A percentile compares a stretch with the other conserved stretches of the same genome.
Conservation (phyloP, 2,329 filamentous ascomycete species). For the Furcasterigmium sp. region DNA sequence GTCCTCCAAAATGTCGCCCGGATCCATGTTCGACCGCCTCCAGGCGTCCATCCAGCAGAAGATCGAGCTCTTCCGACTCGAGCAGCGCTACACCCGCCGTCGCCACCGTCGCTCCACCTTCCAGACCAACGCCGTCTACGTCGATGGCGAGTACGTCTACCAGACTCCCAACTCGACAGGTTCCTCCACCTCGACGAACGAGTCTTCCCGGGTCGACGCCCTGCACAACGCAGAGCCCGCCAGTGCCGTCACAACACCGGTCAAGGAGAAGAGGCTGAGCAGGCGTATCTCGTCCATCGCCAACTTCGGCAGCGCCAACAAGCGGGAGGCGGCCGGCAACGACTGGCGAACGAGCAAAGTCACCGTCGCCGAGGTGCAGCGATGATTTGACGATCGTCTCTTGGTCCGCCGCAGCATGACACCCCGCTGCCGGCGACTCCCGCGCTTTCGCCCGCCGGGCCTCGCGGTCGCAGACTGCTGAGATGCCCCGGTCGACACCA, state of each 20-base stretch:
- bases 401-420: constrained; percentile 56
- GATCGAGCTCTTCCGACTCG: constrained; percentile 88
- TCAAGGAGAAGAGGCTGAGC: constrained; percentile 43
- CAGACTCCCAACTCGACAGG: constrained; percentile 55
- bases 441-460: not conserved
- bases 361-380: constrained; percentile 14
- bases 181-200: constrained; percentile 38
- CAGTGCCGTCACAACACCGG: constrained; percentile 18
- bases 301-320: constrained; percentile 40
- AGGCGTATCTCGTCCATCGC: constrained; percentile 49
- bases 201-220: constrained; percentile 24
- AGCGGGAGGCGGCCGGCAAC: constrained; percentile 25
- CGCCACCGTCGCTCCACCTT: constrained; percentile 84
- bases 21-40: constrained; percentile 46
- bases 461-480: not conserved
- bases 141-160: constrained; percentile 94
- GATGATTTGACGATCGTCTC: constrained; percentile 5
- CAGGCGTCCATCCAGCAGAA: constrained; percentile 48
- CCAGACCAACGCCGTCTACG: constrained; percentile 82
- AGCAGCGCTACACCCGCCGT: constrained; percentile 89
- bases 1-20: constrained; percentile 14
- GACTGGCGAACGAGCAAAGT: constrained; percentile 35
- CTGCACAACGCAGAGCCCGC: constrained; percentile 28
- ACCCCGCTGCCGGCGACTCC: constrained; percentile 51
- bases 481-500: too few relatives aligned